Conservation (phyloP, 1,139 yeast species). For the Pichia sp. region DNA sequence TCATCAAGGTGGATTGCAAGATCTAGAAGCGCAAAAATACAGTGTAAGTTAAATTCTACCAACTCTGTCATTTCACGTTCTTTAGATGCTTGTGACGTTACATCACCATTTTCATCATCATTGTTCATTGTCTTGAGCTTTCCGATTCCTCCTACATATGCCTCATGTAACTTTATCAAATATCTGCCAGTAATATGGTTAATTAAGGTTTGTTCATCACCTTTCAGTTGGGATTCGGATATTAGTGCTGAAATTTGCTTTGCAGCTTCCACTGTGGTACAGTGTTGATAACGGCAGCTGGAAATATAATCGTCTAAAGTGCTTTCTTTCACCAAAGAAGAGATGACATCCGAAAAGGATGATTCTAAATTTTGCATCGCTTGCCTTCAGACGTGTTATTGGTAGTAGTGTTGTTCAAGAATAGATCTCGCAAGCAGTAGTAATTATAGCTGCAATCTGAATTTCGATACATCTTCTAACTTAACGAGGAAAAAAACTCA, state of each 20-base stretch:
- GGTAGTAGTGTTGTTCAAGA: no score
- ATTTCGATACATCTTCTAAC: no score
- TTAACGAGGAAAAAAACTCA: no score
- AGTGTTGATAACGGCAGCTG: not conserved
- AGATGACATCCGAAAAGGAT: not conserved
- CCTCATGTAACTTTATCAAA: conserved; percentile 1
- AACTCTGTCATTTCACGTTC: not conserved
- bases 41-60: not conserved
- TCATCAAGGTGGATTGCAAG: conserved; percentile 5
- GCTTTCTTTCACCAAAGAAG: not conserved
- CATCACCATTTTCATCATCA: not conserved
- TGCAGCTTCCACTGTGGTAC: not conserved
- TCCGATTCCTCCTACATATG: not conserved
- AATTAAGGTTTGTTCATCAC: not conserved
- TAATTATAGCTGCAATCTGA: no score
- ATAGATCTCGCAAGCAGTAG: no score
- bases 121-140: not conserved
- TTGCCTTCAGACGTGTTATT: not conserved
- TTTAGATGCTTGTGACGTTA: not conserved
- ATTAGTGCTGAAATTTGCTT: not conserved
- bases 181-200: conserved; percentile 10
- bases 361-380: not conserved
- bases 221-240: not conserved
- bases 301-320: not conserved
- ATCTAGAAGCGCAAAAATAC: conserved; percentile 5